phyloP scores from a whole-genome alignment of 2,329 filamentous ascomycete genomes.

The Phaeophleospora eucalypticola region DNA sequence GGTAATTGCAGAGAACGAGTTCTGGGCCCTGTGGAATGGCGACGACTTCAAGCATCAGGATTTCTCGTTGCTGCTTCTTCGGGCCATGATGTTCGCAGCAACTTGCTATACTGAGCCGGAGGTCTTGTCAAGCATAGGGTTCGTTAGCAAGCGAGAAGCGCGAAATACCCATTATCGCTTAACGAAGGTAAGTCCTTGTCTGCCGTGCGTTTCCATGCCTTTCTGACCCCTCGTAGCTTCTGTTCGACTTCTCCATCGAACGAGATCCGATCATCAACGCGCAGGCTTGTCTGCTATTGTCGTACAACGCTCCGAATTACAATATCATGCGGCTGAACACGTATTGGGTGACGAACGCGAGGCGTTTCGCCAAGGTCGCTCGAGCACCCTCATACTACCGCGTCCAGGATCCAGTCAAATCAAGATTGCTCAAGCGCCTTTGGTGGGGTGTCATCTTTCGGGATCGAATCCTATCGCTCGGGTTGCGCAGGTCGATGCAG shows the following conservation, averaged over 20 bases:
- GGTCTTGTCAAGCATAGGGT: slow-evolving; percentile 15
- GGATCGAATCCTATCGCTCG: slow-evolving; percentile 19
- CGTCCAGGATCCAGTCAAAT: slow-evolving; percentile 15
- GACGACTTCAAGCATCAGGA: slow-evolving; percentile 10
- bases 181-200: slow-evolving; percentile 11
- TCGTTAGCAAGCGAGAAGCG: slow-evolving; percentile 21
- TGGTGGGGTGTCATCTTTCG: slow-evolving; percentile 23
- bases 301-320: slow-evolving; percentile 20
- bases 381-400: slow-evolving; percentile 18
- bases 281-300: slow-evolving; percentile 19
- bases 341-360: slow-evolving; percentile 22
- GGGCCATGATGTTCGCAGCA: slow-evolving; percentile 16
- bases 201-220: too few species aligned
- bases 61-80: slow-evolving; percentile 11
- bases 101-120: slow-evolving; percentile 18
- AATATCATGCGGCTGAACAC: slow-evolving; percentile 21
- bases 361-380: slow-evolving; percentile 19
- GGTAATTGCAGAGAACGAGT: slow-evolving; percentile 13
- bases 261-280: slow-evolving; percentile 18
- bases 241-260: slow-evolving; percentile 21
- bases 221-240: slow-evolving; percentile 12
- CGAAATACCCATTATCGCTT: slow-evolving; percentile 18
- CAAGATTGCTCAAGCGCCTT: slow-evolving; percentile 18
- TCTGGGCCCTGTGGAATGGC: slow-evolving; percentile 15
- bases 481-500: slow-evolving; percentile 17